Evolutionary conservation across 768 basidiomycete genomes (phyloP), one percentile per base, ranked within the genome.

Genomic region (Tephrocybe sp.): DNA sequence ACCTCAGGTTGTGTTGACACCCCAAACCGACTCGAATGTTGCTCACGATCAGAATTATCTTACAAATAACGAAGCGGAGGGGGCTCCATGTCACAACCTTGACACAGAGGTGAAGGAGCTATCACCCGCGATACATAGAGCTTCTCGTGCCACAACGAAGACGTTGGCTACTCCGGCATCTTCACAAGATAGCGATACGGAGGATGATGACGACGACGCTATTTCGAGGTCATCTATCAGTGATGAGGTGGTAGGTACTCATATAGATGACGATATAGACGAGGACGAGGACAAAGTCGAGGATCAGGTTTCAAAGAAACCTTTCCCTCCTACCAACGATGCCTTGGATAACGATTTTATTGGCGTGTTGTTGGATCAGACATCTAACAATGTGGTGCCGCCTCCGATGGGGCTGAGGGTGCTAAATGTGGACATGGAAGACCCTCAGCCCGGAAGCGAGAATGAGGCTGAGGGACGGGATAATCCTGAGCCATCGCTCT

Each of bases 191-290:
- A 51, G 44, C 11, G 19, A 45, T 3, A 51, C 44, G 7, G 44
- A 45, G 7, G 43, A 40, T 2, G 50, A 51, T 26, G 43, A 49
- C n/a, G 31, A 32, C 25, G 38, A 39, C n/a, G n/a, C n/a, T n/a
- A n/a, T n/a, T n/a, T n/a, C n/a, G n/a, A n/a, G n/a, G n/a, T n/a
- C n/a, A n/a, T n/a, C n/a, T n/a, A n/a, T n/a, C n/a, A n/a, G n/a
- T n/a, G n/a, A n/a, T n/a, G n/a, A n/a, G n/a, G n/a, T n/a, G n/a
- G n/a, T n/a, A n/a, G n/a, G n/a, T n/a, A n/a, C n/a, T n/a, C n/a
- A n/a, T n/a, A n/a, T n/a, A 5, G 22, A 16, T 13, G 46, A 38
- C 11, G 19, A 45, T 3, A 51, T 37, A 7, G 44, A 45, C 9
- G 43, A 40, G 7, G 50, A 51, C 22, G 43, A 49, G 16, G 31